Evolutionary conservation across 129 eudicot species (phyloP), one percentile per base, ranked within the genome.

Genomic region (Helianthus tuberosus): DNA sequence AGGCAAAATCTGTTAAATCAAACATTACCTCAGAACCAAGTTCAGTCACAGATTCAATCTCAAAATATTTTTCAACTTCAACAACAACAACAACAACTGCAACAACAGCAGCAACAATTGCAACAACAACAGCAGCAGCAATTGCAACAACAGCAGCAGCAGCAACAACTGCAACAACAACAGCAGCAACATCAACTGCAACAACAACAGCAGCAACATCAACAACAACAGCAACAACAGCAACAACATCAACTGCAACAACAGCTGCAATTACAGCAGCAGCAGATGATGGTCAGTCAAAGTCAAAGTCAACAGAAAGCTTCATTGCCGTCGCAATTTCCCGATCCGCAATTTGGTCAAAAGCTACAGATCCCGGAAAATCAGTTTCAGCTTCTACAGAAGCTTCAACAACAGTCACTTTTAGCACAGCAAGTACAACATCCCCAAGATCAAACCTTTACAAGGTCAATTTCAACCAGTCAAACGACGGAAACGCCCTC

Each of bases 351-450:
- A 66, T 36, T 76, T 51, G 78, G 65, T 79, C 96, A 85, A 71
- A 91, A 89, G 51, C 58, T 72, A 60, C 91, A 86, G n/a, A 71
- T 84, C 52, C 58, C 96, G 0, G 96, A 90, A 23, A 88, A 81
- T 75, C 96, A 88, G 77, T 77, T 85, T 16, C 92, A 87, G 81
- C 77, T 78, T 63, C 67, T 93, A 61, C 97, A 90, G 75, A 93
- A 89, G 86, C 86, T 88, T 78, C 93, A 85, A 64, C 97, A 88
- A 53, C 98, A 90, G 66, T 80, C 95, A 36, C 68, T 64, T 63
- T 64, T 64, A 39, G 49, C 48, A 14, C 68, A 64, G 29, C 68
- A 64, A 39, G 48, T 23, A 64, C 67, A 62, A 12, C 75, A 44
- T 7, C 68, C 86, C 41, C 88, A 59, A 53, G 77, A 16, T 48